Percentiles rank a stretch among this genome's conserved stretches.
These are phyloP conservation scores for Gymnopus androsaceus DNA, from an alignment of 1,284 basidiomycete species.

Conservation along the genomic window DNA sequence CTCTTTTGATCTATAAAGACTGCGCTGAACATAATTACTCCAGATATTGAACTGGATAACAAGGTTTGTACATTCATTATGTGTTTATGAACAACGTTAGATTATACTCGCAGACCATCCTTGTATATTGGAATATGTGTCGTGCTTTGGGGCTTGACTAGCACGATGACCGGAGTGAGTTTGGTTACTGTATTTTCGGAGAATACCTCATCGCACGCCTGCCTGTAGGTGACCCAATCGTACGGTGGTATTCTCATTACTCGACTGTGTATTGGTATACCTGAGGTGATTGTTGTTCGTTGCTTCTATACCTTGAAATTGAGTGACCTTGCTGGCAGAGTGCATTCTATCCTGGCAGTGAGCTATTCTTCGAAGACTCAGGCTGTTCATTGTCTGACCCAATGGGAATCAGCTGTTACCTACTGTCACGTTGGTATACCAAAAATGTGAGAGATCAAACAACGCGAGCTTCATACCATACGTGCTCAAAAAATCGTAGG, in stretches of 20 bases:
- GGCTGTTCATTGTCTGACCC: background rate
- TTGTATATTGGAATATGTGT: conserved; percentile 63
- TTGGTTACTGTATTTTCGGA: background rate
- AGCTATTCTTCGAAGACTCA: background rate
- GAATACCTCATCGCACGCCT: background rate
- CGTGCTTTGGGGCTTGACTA: conserved; percentile 64
- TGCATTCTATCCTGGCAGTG: conserved; percentile 55
- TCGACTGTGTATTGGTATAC: conserved; percentile 63
- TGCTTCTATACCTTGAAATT: too few species aligned
- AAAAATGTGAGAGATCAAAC: conserved; percentile 43
- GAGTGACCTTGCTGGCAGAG: too few species aligned
- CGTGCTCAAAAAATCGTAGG: conserved; percentile 36
- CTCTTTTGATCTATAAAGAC: conserved; percentile 19
- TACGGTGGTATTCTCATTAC: conserved; percentile 60
- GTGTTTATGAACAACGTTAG: background rate
- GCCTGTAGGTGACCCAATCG: conserved; percentile 49
- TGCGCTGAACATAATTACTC: too few species aligned
- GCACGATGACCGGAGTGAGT: conserved; percentile 60
- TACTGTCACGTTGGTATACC: conserved; percentile 68
- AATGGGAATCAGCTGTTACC: conserved; percentile 44
- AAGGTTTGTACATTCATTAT: conserved; percentile 33
- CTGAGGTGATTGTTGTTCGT: conserved; percentile 43
- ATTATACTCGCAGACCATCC: conserved; percentile 47
- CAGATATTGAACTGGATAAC: conserved; percentile 56
- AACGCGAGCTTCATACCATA: background rate